Evolutionary conservation across 2,329 filamentous ascomycete genomes (phyloP).

Genomic region (Dothiorella sarmentorum): DNA sequence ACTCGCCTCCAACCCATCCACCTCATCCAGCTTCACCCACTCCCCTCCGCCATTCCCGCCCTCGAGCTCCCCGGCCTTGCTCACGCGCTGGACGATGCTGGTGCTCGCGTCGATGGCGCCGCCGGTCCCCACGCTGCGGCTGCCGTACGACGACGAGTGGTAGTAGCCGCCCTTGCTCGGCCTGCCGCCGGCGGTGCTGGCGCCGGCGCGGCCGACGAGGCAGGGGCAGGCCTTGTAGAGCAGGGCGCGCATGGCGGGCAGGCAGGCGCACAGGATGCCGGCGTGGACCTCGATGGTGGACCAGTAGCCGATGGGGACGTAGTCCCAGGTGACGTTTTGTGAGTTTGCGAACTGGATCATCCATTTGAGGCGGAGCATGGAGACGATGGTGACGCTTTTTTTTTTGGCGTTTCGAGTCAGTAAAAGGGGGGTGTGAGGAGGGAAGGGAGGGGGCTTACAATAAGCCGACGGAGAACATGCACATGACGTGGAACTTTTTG

Average conservation of each 20-base stretch:
- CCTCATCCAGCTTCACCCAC: conserved; percentile 8
- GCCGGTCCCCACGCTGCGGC: background rate
- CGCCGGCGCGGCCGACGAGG: background rate
- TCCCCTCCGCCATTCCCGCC: background rate
- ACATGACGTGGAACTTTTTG: conserved; percentile 34
- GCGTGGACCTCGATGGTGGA: conserved; percentile 35
- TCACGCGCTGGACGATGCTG: conserved; percentile 14
- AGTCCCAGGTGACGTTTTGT: conserved; percentile 39
- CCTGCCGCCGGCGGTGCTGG: background rate
- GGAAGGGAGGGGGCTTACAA: conserved; percentile 31
- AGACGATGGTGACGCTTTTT: conserved; percentile 44
- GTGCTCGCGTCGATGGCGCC: conserved; percentile 7
- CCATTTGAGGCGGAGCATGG: conserved; percentile 42
- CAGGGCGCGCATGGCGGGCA: conserved; percentile 27
- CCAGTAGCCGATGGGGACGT: conserved; percentile 35
- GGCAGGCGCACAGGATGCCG: conserved; percentile 37
- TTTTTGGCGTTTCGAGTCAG: background rate
- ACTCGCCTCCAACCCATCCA: background rate
- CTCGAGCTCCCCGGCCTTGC: background rate
- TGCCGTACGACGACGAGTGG: no score
- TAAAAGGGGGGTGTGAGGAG: background rate
- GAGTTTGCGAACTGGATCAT: conserved; percentile 44
- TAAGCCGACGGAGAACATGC: conserved; percentile 38
- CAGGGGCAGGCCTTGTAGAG: conserved; percentile 16
- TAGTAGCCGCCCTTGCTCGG: background rate